A percentile compares a stretch with the other conserved stretches of the same genome.
Evolutionary conservation across 306 rosid species (phyloP).

Genomic region (Glycine latifolia): DNA sequence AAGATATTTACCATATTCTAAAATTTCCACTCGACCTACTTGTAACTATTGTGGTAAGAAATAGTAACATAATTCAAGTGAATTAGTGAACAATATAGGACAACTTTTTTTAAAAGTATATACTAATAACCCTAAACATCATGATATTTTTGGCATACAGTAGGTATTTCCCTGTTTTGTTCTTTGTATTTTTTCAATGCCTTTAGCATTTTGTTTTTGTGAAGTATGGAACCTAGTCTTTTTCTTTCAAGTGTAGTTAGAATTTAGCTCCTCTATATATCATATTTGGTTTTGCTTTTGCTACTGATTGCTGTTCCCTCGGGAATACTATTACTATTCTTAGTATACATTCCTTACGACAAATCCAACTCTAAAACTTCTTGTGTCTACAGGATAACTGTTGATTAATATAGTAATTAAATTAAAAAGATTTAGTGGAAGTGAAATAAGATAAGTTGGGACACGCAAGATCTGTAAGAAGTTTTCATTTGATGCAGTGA

Average conservation of each 20-base stretch:
- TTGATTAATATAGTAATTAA: not conserved
- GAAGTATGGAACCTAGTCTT: not conserved
- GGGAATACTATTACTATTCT: not conserved
- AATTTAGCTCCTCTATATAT: slow-evolving; percentile 10
- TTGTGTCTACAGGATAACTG: not conserved
- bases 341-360: not conserved
- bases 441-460: not conserved
- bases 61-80: not conserved
- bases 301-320: not conserved
- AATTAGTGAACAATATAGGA: not conserved
- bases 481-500: too few species aligned
- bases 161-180: not conserved
- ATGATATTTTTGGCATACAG: not conserved
- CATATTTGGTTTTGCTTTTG: not conserved
- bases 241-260: slow-evolving; percentile 1
- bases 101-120: not conserved
- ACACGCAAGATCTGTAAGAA: too few species aligned
- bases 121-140: too few species aligned
- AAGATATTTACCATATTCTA: not conserved
- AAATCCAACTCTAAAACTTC: not conserved
- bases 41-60: not conserved
- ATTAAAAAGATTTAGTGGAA: not conserved
- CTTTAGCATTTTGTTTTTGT: not conserved
- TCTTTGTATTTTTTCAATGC: not conserved
- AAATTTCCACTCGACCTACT: not conserved